A percentile compares a stretch with the other conserved stretches of the same genome.
These are phyloP conservation scores for Trichoderma lentiforme DNA, from an alignment of 2,329 filamentous ascomycete genomes.

Conservation along the genomic window DNA sequence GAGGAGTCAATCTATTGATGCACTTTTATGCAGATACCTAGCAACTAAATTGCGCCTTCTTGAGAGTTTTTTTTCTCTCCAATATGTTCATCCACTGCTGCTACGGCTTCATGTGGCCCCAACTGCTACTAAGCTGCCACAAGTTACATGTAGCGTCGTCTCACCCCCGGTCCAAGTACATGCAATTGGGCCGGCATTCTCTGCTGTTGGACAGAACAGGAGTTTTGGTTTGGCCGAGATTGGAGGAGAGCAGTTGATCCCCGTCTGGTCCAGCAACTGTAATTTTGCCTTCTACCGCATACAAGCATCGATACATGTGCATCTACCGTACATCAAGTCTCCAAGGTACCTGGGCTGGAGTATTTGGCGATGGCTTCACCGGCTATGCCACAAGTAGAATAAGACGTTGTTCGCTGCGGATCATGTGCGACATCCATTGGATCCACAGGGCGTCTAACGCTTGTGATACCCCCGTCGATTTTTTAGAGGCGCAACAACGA, in stretches of 20 bases:
- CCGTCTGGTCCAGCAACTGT: neutral
- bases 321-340: neutral
- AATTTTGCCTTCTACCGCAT: neutral
- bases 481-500: slow-evolving; percentile 15
- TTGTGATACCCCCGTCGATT: slow-evolving; percentile 22
- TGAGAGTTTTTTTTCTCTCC: neutral
- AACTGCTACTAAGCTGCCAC: neutral
- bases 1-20: neutral
- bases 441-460: slow-evolving; percentile 33
- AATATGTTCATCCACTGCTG: neutral
- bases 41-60: neutral
- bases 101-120: neutral
- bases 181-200: neutral
- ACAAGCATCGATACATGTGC: neutral
- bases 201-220: neutral
- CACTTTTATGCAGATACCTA: neutral
- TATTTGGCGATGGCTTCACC: neutral
- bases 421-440: slow-evolving; percentile 33
- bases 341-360: neutral
- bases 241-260: neutral
- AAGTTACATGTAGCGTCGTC: neutral
- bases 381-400: slow-evolving; percentile 27
- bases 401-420: slow-evolving; percentile 26
- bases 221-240: neutral
- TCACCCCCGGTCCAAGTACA: neutral